A percentile compares a stretch with the other conserved stretches of the same genome.
Conservation (phyloP, 2,329 filamentous ascomycete genomes). For the Aspergillus texensis region DNA sequence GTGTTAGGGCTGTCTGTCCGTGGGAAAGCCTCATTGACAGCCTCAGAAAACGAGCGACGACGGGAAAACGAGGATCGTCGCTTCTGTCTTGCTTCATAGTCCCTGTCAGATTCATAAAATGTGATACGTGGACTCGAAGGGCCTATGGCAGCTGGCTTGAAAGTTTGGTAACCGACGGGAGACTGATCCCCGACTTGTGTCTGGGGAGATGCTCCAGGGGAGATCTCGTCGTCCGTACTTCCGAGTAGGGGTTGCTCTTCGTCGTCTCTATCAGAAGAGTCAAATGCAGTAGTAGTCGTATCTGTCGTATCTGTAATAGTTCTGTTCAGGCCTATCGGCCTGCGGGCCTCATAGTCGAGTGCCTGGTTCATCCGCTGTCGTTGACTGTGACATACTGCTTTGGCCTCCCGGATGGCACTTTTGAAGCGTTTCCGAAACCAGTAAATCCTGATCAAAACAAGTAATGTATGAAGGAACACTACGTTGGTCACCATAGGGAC, state of each 20-base stretch:
- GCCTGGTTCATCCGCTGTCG: conserved; percentile 31
- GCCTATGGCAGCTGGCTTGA: conserved; percentile 15
- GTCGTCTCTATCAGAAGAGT: not conserved
- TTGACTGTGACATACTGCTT: conserved; percentile 61
- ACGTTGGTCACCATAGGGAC: conserved; percentile 75
- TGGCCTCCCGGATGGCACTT: conserved; percentile 71
- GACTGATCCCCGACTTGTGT: not conserved
- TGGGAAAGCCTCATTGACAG: conserved; percentile 3
- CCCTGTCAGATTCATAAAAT: conserved; percentile 16
- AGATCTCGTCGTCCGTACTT: not conserved
- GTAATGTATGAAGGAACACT: conserved; percentile 76
- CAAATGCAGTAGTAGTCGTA: conserved; percentile 32
- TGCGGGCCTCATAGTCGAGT: conserved; percentile 3
- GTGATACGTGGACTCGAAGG: conserved; percentile 35
- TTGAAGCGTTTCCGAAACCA: conserved; percentile 97
- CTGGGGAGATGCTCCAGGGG: not conserved
- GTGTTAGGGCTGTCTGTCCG: not conserved
- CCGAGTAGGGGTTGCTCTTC: conserved; percentile 13
- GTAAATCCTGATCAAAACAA: conserved; percentile 87
- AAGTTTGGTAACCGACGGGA: conserved; percentile 5
- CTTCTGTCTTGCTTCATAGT: conserved; percentile 16
- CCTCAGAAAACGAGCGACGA: conserved; percentile 25
- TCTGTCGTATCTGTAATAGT: not conserved
- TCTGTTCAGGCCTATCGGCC: conserved; percentile 2
- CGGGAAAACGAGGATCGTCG: conserved; percentile 25